These are phyloP conservation scores for Saccharomycopsis fodiens DNA, from an alignment of 805 yeast species.

Conservation along the genomic window DNA sequence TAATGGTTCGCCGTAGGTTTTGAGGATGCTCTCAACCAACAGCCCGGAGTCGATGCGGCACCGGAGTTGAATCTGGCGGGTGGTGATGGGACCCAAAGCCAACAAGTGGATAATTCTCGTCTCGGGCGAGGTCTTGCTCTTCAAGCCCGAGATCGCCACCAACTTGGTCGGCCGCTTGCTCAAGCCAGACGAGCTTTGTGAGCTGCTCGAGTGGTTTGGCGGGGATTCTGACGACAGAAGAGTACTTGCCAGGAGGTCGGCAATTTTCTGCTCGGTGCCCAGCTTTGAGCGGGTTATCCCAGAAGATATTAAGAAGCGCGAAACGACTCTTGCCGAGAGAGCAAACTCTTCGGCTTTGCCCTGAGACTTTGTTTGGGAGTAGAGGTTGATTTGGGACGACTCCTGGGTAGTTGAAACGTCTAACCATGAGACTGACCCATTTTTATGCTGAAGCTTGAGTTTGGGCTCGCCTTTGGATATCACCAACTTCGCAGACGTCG, in stretches of 20 bases:
- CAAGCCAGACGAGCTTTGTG: conserved; percentile 3
- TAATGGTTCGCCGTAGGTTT: conserved; percentile 4
- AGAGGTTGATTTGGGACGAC: conserved; percentile 6
- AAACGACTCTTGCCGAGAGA: conserved; percentile 10
- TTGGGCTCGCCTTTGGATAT: conserved; percentile 9
- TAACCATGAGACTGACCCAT: conserved; percentile 6
- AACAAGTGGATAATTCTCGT: conserved; percentile 18
- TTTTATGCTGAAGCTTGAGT: conserved; percentile 11
- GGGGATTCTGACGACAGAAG: background rate
- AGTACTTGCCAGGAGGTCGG: background rate
- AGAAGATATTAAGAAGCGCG: conserved; percentile 11
- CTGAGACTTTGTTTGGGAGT: background rate
- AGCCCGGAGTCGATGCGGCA: conserved; percentile 8
- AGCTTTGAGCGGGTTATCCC: conserved; percentile 15
- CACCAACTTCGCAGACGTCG: conserved; percentile 9
- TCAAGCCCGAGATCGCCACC: conserved; percentile 12
- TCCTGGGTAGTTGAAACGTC: conserved; percentile 12
- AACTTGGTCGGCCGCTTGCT: conserved; percentile 4
- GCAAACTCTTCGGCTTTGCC: background rate
- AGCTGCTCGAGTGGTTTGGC: background rate
- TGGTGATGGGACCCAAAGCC: conserved; percentile 20
- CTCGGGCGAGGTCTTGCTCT: conserved; percentile 10
- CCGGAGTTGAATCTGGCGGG: conserved; percentile 4
- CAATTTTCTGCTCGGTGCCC: conserved; percentile 12
- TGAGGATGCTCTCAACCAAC: conserved; percentile 7